These are phyloP conservation scores for Nannochloris sp. DNA, from an alignment of 139 green algal species.

Conservation along the genomic window DNA sequence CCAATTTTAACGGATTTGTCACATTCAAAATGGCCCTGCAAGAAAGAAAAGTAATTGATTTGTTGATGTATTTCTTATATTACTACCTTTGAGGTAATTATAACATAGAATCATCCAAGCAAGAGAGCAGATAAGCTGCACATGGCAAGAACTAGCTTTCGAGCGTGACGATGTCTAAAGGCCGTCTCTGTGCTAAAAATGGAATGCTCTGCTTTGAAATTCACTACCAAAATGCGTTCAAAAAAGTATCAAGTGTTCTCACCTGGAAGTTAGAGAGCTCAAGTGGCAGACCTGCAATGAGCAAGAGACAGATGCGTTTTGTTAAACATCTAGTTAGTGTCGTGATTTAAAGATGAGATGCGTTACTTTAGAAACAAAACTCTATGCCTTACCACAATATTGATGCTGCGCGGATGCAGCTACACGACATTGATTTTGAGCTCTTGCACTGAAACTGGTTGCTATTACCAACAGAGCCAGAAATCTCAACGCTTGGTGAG, in stretches of 20 bases:
- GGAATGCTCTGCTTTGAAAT: not conserved
- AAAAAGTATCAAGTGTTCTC: not conserved
- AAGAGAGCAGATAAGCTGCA: not conserved
- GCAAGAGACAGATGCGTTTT: too few species aligned
- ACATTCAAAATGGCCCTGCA: constrained; percentile 40
- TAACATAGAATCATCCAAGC: not conserved
- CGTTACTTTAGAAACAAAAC: too few species aligned
- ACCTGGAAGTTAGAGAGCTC: constrained; percentile 22
- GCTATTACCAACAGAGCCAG: too few species aligned
- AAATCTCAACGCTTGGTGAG: too few species aligned
- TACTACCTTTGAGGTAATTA: constrained; percentile 1
- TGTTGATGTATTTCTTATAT: constrained; percentile 6
- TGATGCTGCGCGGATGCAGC: too few species aligned
- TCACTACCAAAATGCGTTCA: not conserved
- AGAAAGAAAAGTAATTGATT: not conserved
- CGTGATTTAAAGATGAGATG: too few species aligned
- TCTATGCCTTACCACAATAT: too few species aligned
- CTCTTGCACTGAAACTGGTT: too few species aligned
- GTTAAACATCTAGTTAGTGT: too few species aligned
- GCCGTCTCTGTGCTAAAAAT: not conserved
- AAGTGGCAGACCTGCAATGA: constrained; percentile 2
- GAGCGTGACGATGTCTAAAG: not conserved
- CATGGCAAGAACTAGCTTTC: too few species aligned
- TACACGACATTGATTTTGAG: too few species aligned
- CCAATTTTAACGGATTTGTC: constrained; percentile 39